A percentile compares a stretch with the other conserved stretches of the same genome.
phyloP scores from a whole-genome alignment of 176 grass and related monocot species.

The Carex parvula region DNA sequence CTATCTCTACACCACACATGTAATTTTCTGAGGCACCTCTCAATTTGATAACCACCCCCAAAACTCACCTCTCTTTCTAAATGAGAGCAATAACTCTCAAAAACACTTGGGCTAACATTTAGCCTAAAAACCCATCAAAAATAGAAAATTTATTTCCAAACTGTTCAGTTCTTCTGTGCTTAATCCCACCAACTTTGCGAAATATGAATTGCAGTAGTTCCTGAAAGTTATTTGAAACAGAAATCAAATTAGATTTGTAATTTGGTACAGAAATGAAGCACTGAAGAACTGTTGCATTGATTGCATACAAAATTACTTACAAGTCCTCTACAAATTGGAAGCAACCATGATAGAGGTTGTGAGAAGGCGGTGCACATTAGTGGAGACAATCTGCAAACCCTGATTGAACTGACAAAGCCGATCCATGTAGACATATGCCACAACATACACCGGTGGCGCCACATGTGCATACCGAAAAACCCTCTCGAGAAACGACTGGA shows the following conservation, averaged over 20 bases:
- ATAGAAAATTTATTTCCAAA: conserved; percentile 76
- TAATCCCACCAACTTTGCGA: conserved; percentile 69
- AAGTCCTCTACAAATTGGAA: conserved; percentile 85
- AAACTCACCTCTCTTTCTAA: conserved; percentile 77
- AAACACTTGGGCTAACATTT: conserved; percentile 63
- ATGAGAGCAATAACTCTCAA: conserved; percentile 75
- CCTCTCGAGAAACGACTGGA: conserved; percentile 62
- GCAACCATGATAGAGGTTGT: conserved; percentile 64
- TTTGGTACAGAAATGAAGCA: background rate
- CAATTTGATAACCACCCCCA: conserved; percentile 58
- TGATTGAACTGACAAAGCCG: conserved; percentile 47
- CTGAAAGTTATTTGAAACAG: conserved; percentile 16
- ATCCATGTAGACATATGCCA: conserved; percentile 94
- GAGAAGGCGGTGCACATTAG: conserved; percentile 81
- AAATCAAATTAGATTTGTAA: background rate
- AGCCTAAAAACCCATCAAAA: conserved; percentile 84
- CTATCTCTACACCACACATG: conserved; percentile 36
- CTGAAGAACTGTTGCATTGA: background rate
- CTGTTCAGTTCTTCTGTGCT: conserved; percentile 45
- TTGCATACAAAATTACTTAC: conserved; percentile 21
- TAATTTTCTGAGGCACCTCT: conserved; percentile 47
- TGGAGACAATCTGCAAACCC: conserved; percentile 39
- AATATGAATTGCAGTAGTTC: conserved; percentile 81
- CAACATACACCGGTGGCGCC: conserved; percentile 67
- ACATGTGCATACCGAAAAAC: conserved; percentile 61